Base-by-base conservation (phyloP, 2,329 filamentous ascomycete genomes). In the Fusarium piperis region DNA sequence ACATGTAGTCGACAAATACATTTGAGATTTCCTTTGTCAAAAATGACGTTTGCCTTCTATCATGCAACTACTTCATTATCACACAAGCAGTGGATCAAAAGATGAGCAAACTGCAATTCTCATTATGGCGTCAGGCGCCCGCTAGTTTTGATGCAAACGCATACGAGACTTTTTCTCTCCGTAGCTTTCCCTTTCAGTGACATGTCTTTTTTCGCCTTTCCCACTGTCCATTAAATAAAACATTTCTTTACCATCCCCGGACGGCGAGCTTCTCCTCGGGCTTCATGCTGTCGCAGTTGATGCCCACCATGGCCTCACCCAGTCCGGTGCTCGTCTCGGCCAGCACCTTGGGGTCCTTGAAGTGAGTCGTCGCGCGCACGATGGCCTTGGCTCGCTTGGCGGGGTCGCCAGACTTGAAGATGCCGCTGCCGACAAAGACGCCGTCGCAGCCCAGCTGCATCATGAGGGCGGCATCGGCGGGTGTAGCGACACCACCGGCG, bases 401-500 rank as follows among this genome's bases (percentile, higher is more conserved):
- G 23, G 96, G 93, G 82, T 98, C 92, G 18, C 95, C 95, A 6
- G 91, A 94, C 90, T 98, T 98, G 90, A 99, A 99, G 82, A 98
- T 98, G 30, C 96, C 96, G 64, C 91, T 94, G 30, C 96, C 96
- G 36, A 99, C 96, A 80, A 99, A 99, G 36, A 99, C 96, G 65
- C 96, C 96, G 79, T 99, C 96, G 79, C 96, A 98, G 67, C 96
- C 96, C 72, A 99, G 86, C 87, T 98, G 95, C 96, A 99, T 99
- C 95, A 99, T 85, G 67, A 99, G 86, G 3, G 96, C 96, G 1
- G 96, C 96, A 83, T 99, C 96, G 0, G 96, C 96, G 0, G 96
- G 96, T 1, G 96, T 99, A n/a, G 96, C 96, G n/a, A 99, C 93
- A 64, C 96, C 96, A n/a, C 96, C 96, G 4, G 96, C 96, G 0